Evolutionary conservation across 202 grass and related monocot species (phyloP), one percentile per base, ranked within the genome.

Genomic region (Carex sylvatica): DNA sequence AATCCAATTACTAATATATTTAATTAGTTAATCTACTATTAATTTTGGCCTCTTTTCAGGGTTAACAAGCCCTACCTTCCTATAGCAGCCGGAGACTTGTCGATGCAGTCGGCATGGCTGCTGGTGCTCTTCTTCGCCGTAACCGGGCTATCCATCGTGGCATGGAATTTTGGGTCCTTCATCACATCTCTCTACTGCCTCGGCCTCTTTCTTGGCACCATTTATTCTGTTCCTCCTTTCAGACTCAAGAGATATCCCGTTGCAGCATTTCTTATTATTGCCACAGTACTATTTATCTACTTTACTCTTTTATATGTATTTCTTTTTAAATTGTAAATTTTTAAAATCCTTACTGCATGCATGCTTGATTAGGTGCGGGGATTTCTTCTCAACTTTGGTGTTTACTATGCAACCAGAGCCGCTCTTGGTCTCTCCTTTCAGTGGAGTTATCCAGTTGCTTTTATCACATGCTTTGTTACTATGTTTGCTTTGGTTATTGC

Each of bases 191-290:
- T 99, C 47, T 99, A 96, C 80, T 99, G 93, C 61, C 88, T 99
- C 51, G 96, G 93, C 28, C 93, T 99, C 67, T 99, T 99, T 85
- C 93, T 99, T 82, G 96, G 96, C 83, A 96, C 96, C 30, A 89
- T 99, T 85, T 99, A 99, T 88, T 99, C 93, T 24, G 96, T 99
- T 85, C 96, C 96, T 84, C 96, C 96, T 90, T 99, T 99, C 85
- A 92, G 96, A 86, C 81, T 96, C 81, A 99, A 99, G 88, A 95
- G 12, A 93, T 93, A 86, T 87, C 93, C 93, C 0, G 74, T 99
- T 88, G 91, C 89, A 65, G 93, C 96, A 46, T 99, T 99, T 90
- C 93, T 99, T 86, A 99, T 99, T 69, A 99, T 99, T 85, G 92
- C 92, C n/a, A 95, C 81, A 61, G 96, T 99, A 93, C 30, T 76